Evolutionary conservation across 805 yeast genomes (phyloP), one percentile per base, ranked within the genome.

Genomic region (Cyberlindnera galapagoensis): DNA sequence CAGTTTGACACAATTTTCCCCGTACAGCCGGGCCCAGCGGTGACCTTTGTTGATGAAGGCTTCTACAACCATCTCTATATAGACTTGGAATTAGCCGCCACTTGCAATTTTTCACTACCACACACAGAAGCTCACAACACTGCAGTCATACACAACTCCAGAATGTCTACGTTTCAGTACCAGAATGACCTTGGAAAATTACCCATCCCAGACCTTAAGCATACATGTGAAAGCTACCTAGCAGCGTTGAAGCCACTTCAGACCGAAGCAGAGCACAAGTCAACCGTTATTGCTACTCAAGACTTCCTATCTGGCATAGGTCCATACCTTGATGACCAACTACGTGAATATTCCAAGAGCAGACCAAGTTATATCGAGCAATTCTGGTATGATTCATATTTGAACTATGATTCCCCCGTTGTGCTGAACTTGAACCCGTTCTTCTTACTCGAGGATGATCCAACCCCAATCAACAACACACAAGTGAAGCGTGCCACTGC

Each of bases 381-480:
- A 56, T 87, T 87, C 56, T 87, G 96, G 96, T 87, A 74, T 57
- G 96, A 87, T 53, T 76, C 95, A 1, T 87, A 87, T 56, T 65
- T 87, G 44, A 79, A 79, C 55, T 84, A 82, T 55, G 96, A 87
- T 56, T 78, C 84, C 9, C 87, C 92, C 0, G 95, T 87, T 24
- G 97, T 87, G n/a, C 67, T 87, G 40, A 87, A 87, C 57, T 70
- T 87, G 46, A 87, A 87, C 50, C 97, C 97, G 0, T 87, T 84
- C 52, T 86, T 87, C 56, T 71, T 86, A 46, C 68, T 87, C 39
- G 95, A 87, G 54, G 96, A 87, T 51, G 96, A 87, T 49, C 95
- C 95, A 2, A 84, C 92, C 15, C 61, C 64, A 7, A 38, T 57
- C 12, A 49, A 56, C 31, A 49, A 47, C 32, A 49, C 59, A 3